Evolutionary conservation across 495 filamentous ascomycete genomes (phyloP), one percentile per base, ranked within the genome.

Genomic region (Talaromyces liani): DNA sequence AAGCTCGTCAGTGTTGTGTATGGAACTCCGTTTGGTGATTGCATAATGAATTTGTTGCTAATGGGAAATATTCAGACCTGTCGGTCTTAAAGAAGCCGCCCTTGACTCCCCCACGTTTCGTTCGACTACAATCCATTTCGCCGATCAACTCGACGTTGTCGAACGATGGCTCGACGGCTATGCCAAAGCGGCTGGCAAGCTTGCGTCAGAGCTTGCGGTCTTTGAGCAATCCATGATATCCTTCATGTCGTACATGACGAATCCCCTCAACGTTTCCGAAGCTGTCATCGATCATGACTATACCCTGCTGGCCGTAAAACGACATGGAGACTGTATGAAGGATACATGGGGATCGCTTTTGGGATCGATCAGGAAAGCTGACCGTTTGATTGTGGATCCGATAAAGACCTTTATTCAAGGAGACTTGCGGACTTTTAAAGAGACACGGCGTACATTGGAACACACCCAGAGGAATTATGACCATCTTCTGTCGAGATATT

Each of bases 101-200:
- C 88, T 97, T 75, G 94, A 98, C 75, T 94, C 91, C 3, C 94
- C 94, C 24, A 95, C 93, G 41, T 98, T 98, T 75, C 89, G 94
- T 64, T 90, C 92, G 34, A 90, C 91, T 12, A 86, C 92, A 62
- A 76, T 88, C 45, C 92, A 97, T 78, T 97, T 96, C 77, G 80
- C 86, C 34, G 94, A 98, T 65, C 92, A 98, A 79, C 84, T 96
- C 71, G 94, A 98, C 62, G 82, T 84, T 62, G 84, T 98, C 60
- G 95, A 98, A 72, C 87, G 84, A 82, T 98, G 94, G 94, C 87
- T 98, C 25, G 93, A 97, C 47, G 83, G 82, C 64, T 97, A 96
- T 72, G 79, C 90, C 62, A 90, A 84, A 71, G 85, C 89, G 18
- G 88, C 91, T 2, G 84, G 87, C 14, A 93, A 89, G 76, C 80